Evolutionary conservation across 2,329 filamentous ascomycete species (phyloP).

Genomic region (Fusarium poae): DNA sequence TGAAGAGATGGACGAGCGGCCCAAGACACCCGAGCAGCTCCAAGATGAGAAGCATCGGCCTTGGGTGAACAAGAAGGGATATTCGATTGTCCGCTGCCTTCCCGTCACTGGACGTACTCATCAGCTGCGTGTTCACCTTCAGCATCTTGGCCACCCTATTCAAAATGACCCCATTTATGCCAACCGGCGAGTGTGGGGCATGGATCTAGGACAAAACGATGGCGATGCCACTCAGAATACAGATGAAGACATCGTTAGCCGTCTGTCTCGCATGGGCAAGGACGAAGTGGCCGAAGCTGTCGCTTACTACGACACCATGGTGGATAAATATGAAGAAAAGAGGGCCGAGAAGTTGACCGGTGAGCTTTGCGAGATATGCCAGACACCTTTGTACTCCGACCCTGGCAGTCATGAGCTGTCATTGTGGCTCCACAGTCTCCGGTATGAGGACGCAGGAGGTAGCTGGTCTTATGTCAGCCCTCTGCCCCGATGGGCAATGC

Average conservation of each 20-base stretch:
- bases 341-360: conserved; percentile 96
- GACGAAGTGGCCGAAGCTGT: conserved; percentile 91
- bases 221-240: conserved; percentile 76
- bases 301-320: conserved; percentile 94
- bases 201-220: conserved; percentile 77
- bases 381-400: conserved; percentile 92
- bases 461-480: conserved; percentile 89
- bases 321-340: conserved; percentile 88
- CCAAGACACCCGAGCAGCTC: conserved; percentile 43
- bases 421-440: conserved; percentile 91
- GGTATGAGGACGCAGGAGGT: conserved; percentile 87
- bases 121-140: conserved; percentile 93
- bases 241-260: conserved; percentile 90
- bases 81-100: conserved; percentile 94
- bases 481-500: conserved; percentile 87
- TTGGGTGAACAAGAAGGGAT: conserved; percentile 75
- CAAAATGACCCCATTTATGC: conserved; percentile 98
- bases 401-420: conserved; percentile 90
- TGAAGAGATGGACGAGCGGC: conserved; percentile 43
- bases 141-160: conserved; percentile 94
- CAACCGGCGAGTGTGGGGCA: conserved; percentile 91
- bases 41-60: conserved; percentile 51
- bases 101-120: conserved; percentile 95
- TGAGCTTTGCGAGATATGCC: conserved; percentile 81
- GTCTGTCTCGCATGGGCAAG: conserved; percentile 92